Conservation (phyloP, 2,329 filamentous ascomycete species). For the Lasiodiplodia sp. region DNA sequence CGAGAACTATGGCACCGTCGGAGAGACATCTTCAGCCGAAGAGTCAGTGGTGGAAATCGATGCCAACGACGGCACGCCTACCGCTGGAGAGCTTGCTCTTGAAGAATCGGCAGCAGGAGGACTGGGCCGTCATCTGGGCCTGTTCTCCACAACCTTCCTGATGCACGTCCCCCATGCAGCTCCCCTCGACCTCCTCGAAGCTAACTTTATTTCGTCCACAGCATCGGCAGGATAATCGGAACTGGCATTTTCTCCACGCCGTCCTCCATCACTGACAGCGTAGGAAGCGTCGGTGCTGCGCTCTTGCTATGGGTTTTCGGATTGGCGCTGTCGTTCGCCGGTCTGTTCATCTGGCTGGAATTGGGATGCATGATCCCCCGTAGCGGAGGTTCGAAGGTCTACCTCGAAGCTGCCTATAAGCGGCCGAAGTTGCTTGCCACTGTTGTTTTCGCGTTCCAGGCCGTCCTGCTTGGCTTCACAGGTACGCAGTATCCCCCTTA, state of each 20-base stretch:
- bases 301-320: conserved; percentile 70
- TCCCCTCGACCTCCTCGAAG: background rate
- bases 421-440: conserved; percentile 70
- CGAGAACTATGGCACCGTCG: conserved; percentile 4
- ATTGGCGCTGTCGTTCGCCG: conserved; percentile 67
- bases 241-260: conserved; percentile 77
- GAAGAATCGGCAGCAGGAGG: conserved; percentile 24
- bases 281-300: conserved; percentile 71
- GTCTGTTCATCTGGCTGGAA: conserved; percentile 69
- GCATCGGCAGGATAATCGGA: conserved; percentile 64
- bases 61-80: background rate
- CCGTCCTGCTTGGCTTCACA: conserved; percentile 67
- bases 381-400: conserved; percentile 72
- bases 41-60: background rate
- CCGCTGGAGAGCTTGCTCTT: conserved; percentile 19
- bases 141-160: conserved; percentile 29
- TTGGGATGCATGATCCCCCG: conserved; percentile 75
- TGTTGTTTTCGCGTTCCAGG: conserved; percentile 69
- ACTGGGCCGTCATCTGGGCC: conserved; percentile 23
- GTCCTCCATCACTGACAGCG: conserved; percentile 69
- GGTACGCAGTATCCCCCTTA: background rate
- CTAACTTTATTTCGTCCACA: background rate
- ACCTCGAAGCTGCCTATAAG: conserved; percentile 73
- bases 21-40: background rate
- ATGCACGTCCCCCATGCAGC: background rate